Percentiles rank a stretch among this genome's conserved stretches.
These are phyloP conservation scores for Tetrapisispora fleetii DNA, from an alignment of 805 yeast species.

Conservation along the genomic window DNA sequence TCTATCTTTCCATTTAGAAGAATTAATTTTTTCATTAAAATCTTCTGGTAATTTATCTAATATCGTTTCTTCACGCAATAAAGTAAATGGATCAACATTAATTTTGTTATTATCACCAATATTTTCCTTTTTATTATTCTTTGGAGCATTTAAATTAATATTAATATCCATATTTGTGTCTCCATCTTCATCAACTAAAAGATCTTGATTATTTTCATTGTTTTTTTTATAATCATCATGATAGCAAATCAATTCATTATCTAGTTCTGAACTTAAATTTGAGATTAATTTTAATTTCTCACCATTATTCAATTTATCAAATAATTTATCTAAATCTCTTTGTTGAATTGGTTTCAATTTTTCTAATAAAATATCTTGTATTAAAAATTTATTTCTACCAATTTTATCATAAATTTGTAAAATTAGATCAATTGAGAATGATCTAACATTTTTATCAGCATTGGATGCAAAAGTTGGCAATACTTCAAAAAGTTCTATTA, in stretches of 20 bases:
- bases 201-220: constrained; percentile 1
- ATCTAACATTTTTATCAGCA: constrained; percentile 78
- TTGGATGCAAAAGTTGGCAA: constrained; percentile 70
- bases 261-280: constrained; percentile 36
- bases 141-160: not conserved
- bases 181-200: constrained; percentile 29
- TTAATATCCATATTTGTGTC: constrained; percentile 28
- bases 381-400: constrained; percentile 39
- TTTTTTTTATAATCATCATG: constrained; percentile 9
- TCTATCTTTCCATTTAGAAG: constrained; percentile 85
- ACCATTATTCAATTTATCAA: constrained; percentile 23
- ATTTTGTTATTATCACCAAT: not conserved
- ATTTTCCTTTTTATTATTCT: not conserved
- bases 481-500: constrained; percentile 48
- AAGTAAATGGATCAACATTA: constrained; percentile 54
- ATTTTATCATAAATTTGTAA: constrained; percentile 67
- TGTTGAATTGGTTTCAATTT: constrained; percentile 87
- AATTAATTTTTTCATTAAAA: constrained; percentile 42
- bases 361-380: constrained; percentile 51
- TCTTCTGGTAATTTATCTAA: constrained; percentile 56
- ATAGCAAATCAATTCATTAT: constrained; percentile 11
- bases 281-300: not conserved
- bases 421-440: constrained; percentile 60
- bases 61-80: constrained; percentile 62
- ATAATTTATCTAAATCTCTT: constrained; percentile 64